Base-by-base conservation (phyloP, 257 asterid species). In the Linderniella brevidens region DNA sequence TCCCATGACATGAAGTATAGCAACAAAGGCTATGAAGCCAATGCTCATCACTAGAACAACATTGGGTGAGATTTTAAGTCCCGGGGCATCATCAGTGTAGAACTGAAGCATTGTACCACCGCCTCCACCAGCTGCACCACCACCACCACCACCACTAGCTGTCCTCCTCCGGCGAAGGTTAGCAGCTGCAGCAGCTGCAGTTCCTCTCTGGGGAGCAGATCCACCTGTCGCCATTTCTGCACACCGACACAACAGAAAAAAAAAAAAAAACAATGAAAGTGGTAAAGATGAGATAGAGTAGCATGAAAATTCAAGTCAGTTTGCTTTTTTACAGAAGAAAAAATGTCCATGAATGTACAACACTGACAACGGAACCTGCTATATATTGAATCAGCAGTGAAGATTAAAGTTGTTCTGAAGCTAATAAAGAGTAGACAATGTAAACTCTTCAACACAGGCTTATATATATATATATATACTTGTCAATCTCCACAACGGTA, bases 1-100 rank as follows among this genome's bases (percentile, higher is more conserved):
- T 19, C 85, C 85, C 78, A 72, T 58, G 44, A 76, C 85, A 47
- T 76, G 85, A 55, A 76, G 85, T 37, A 76, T 13, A 19, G 80
- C 80, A 42, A 76, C 85, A 40, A 72, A 76, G 45, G 80, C 85
- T 17, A 76, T 72, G 71, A 76, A 76, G 39, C 85, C 85, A 16
- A 76, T 76, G 78, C 85, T 76, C 85, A 76, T 72, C 19, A 76
- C 65, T 17, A 76, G 80, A 49, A 76, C 80, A 4, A 72, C 78
- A 17, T 72, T 76, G 0, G 85, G 85, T 46, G 85, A 76, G 12
- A 76, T 76, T 60, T 72, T 76, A 9, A 76, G 85, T 25, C 32
- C 32, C 32, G 32, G 32, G 32, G 32, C 32, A 25, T 25, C 32
- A 6, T 25, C 32, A 2, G 85, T 76, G 59, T 76, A 76, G 35